phyloP scores from a whole-genome alignment of 257 asterid species.

The Rauvolfia tetraphylla region DNA sequence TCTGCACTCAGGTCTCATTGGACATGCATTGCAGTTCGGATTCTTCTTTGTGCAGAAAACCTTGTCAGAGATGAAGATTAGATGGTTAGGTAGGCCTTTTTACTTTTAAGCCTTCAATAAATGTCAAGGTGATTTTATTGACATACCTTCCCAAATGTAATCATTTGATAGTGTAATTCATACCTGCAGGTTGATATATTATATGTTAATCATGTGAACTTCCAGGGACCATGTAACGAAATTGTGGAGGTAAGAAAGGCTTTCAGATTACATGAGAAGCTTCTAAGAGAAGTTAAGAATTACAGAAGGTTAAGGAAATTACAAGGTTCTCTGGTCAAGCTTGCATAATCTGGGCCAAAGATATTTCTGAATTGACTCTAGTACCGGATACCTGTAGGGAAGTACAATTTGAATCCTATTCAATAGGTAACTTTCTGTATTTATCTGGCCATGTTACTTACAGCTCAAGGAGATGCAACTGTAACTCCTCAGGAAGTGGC shows the following conservation, averaged over 20 bases:
- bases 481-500: conserved; percentile 93
- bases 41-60: conserved; percentile 96
- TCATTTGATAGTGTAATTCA: conserved; percentile 97
- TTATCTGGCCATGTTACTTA: conserved; percentile 36
- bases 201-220: conserved; percentile 29
- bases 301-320: conserved; percentile 23
- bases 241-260: conserved; percentile 16
- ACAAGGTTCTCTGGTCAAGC: conserved; percentile 90
- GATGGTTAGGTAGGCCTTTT: conserved; percentile 11
- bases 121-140: conserved; percentile 7
- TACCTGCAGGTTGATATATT: conserved; percentile 49
- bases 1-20: conserved; percentile 90
- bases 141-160: conserved; percentile 94
- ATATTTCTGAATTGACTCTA: conserved; percentile 90
- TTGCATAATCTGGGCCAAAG: conserved; percentile 98
- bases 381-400: conserved; percentile 72
- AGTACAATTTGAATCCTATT: conserved; percentile 26
- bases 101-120: conserved; percentile 1
- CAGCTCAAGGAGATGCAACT: conserved; percentile 95
- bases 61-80: conserved; percentile 28
- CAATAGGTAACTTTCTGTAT: conserved; percentile 7
- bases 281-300: conserved; percentile 15
- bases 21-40: conserved; percentile 97
- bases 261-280: conserved; percentile 10
- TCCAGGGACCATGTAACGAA: conserved; percentile 14